Evolutionary conservation across 352 stramenopile species (phyloP), one percentile per base, ranked within the genome.

Genomic region (Phytophthora constricta): DNA sequence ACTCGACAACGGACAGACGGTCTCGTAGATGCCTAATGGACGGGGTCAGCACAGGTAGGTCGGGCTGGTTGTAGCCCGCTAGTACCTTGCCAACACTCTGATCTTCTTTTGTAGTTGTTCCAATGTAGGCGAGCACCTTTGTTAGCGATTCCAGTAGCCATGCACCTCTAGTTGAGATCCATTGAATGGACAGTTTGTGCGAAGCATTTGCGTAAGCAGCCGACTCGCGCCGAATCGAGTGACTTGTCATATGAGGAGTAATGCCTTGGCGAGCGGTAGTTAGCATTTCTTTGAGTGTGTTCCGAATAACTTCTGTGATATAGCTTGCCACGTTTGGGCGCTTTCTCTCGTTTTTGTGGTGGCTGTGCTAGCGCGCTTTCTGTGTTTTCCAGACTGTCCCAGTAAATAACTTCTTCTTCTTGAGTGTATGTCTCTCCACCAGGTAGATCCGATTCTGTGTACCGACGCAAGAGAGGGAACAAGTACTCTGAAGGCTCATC

Each of bases 61-160:
- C 45, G 5, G 45, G 22, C 16, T 5, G 8, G 7, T 27, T 16
- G 17, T 52, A 52, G 5, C 45, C 45, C 7, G 45, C 45, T 27
- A 52, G 45, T 8, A 52, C 25, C 27, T 61, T 41, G 9, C 53
- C 53, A 2, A 61, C 39, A 10, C 37, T 42, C 25, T 51, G 53
- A 45, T 61, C 53, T 31, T 61, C 53, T 25, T 42, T 41, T 45
- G 53, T 61, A 16, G 53, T 51, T 5, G 53, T 61, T 3, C 53
- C 37, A 25, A 61, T 61, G 42, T 61, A 61, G 20, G 39, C 53
- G 37, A 61, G 50, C 7, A 37, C 53, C 25, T 61, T 61, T 50
- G 39, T 51, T 14, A 50, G 14, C 19, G 53, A 61, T n/a, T 61
- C 53, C 11, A 61, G 26, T 37, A 61, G 16, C 53, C 53, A 61